Conservation (phyloP, 257 asterid genomes). For the Ocimum tenuiflorum region DNA sequence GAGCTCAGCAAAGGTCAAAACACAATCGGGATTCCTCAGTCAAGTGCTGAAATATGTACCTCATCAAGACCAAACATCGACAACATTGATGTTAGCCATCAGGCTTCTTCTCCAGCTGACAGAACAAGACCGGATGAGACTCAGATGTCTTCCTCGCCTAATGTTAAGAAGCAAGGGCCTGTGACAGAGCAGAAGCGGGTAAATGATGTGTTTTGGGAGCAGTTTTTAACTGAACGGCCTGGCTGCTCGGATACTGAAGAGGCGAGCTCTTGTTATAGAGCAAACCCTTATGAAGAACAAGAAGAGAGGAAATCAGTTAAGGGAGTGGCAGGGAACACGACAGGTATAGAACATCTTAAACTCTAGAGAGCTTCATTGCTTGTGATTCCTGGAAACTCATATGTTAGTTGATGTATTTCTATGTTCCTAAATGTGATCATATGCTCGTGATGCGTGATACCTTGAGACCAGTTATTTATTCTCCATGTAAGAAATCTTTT, state of each 20-base stretch:
- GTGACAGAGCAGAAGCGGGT: constrained; percentile 41
- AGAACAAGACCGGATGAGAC: constrained; percentile 21
- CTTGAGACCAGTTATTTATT: background rate
- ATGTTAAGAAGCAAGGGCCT: constrained; percentile 35
- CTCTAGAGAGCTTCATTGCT: constrained; percentile 26
- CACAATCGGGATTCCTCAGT: constrained; percentile 23
- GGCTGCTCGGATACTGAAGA: constrained; percentile 76
- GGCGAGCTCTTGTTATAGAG: constrained; percentile 54
- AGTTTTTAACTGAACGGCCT: constrained; percentile 80
- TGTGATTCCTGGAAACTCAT: background rate
- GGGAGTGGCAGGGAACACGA: constrained; percentile 42
- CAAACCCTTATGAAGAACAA: constrained; percentile 32
- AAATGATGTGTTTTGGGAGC: constrained; percentile 94
- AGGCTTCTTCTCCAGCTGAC: constrained; percentile 13
- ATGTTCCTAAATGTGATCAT: background rate
- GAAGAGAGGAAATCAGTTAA: constrained; percentile 40
- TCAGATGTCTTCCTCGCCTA: constrained; percentile 29
- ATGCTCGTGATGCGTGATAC: background rate
- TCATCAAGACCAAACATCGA: constrained; percentile 25
- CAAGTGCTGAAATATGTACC: constrained; percentile 31
- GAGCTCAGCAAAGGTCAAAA: constrained; percentile 39
- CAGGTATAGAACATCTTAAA: constrained; percentile 61
- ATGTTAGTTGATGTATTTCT: background rate
- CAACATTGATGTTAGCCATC: constrained; percentile 19
- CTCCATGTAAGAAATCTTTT: background rate